These are phyloP conservation scores for Podila verticillata DNA, from an alignment of 192 early-diverging fungal genomes.

Conservation along the genomic window DNA sequence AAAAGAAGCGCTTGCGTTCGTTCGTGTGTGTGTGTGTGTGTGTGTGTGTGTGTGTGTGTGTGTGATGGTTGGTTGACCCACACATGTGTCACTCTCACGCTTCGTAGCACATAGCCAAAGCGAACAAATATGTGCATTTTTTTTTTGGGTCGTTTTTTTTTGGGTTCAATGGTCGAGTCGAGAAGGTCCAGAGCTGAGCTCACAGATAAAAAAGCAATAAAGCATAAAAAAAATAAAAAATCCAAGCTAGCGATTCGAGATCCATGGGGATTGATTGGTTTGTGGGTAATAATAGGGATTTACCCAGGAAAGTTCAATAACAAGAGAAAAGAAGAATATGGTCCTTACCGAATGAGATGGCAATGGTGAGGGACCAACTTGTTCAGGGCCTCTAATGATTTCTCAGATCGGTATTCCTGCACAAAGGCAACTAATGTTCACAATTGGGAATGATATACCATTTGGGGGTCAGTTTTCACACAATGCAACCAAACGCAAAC, in stretches of 20 bases:
- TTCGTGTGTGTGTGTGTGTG: too few relatives aligned
- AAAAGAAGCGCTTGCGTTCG: neutral
- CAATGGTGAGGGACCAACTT: conserved; percentile 88
- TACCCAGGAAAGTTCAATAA: neutral
- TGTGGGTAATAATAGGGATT: neutral
- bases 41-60: too few relatives aligned
- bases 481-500: too few relatives aligned
- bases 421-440: conserved; percentile 78
- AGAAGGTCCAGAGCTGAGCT: conserved; percentile 8
- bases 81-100: too few relatives aligned
- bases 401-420: conserved; percentile 88
- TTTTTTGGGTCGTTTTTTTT: neutral
- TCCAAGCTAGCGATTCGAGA: neutral
- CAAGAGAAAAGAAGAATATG: neutral
- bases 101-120: neutral
- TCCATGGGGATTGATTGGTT: neutral
- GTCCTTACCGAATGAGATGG: conserved; percentile 75
- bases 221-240: conserved; percentile 11
- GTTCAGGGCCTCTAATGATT: conserved; percentile 86
- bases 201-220: conserved; percentile 7
- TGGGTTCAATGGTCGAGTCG: neutral
- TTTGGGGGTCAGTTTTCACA: neutral
- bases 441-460: neutral
- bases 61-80: too few relatives aligned
- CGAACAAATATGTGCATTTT: neutral